A percentile compares a stretch with the other conserved stretches of the same genome.
phyloP scores from a whole-genome alignment of 345 rosid species.

The Nasturtium officinale region DNA sequence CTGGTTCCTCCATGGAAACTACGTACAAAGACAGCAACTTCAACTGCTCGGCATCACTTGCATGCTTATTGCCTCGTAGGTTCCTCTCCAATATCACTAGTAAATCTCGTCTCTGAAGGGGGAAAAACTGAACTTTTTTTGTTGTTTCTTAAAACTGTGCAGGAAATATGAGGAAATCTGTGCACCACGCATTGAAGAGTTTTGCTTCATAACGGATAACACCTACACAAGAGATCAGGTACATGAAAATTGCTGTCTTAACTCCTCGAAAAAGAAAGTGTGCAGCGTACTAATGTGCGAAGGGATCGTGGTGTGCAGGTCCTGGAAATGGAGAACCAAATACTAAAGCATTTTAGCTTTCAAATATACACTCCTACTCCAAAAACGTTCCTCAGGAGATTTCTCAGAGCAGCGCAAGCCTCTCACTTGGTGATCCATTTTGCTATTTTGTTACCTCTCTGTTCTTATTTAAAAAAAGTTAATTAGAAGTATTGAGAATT shows the following conservation, averaged over 20 bases:
- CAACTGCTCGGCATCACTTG: constrained; percentile 96
- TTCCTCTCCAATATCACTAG: constrained; percentile 21
- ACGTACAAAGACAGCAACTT: constrained; percentile 68
- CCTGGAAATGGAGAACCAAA: constrained; percentile 69
- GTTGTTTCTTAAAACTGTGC: constrained; percentile 26
- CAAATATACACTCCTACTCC: constrained; percentile 77
- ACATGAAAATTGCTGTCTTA: constrained; percentile 22
- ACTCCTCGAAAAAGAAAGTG: constrained; percentile 4
- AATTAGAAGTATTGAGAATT: constrained; percentile 30
- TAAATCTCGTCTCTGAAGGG: constrained; percentile 1
- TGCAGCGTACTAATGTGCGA: constrained; percentile 21
- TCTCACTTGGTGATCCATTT: constrained; percentile 56
- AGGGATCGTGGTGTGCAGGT: constrained; percentile 51
- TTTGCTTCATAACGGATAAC: constrained; percentile 95
- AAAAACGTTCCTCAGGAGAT: constrained; percentile 92
- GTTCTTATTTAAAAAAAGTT: constrained; percentile 15
- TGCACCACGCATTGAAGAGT: constrained; percentile 89
- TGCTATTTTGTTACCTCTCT: constrained; percentile 5
- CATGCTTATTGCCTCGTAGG: constrained; percentile 96
- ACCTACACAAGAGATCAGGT: constrained; percentile 84
- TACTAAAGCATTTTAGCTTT: constrained; percentile 67
- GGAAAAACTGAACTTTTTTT: constrained; percentile 2
- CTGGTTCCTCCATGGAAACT: constrained; percentile 75
- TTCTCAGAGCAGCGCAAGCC: constrained; percentile 85
- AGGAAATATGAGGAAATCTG: constrained; percentile 94